phyloP scores from a whole-genome alignment of 768 basidiomycete species.

The Postia placenta region DNA sequence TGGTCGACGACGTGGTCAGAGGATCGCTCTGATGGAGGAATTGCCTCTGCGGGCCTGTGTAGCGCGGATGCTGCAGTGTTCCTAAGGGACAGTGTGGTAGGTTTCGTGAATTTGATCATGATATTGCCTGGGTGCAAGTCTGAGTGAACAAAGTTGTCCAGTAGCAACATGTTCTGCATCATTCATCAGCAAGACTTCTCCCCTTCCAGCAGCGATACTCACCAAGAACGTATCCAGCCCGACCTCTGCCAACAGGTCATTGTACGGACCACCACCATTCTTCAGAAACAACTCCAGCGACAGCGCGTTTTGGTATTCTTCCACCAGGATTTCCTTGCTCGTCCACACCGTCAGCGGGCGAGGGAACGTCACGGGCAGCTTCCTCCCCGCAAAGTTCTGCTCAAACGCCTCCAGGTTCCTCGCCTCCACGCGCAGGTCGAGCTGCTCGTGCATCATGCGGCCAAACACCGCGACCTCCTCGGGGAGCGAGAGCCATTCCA shows the following conservation, averaged over 20 bases:
- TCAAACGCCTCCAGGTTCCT: conserved; percentile 84
- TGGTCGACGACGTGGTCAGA: conserved; percentile 53
- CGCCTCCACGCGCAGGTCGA: conserved; percentile 87
- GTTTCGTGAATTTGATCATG: conserved; percentile 94
- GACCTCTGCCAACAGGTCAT: conserved; percentile 82
- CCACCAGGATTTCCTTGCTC: conserved; percentile 78
- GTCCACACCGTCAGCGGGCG: conserved; percentile 78
- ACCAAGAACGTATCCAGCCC: conserved; percentile 95
- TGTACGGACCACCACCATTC: conserved; percentile 90
- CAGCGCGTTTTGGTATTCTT: conserved; percentile 90
- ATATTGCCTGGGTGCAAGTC: conserved; percentile 94
- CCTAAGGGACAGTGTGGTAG: conserved; percentile 58
- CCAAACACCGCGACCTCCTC: conserved; percentile 96
- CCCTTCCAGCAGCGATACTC: conserved; percentile 22
- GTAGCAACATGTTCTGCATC: conserved; percentile 87
- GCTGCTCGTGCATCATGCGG: conserved; percentile 91
- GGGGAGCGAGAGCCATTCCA: conserved; percentile 94
- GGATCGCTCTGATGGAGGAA: conserved; percentile 7
- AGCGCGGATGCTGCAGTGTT: conserved; percentile 24
- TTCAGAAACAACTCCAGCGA: conserved; percentile 82
- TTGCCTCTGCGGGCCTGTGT: not conserved
- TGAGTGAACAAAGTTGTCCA: conserved; percentile 96
- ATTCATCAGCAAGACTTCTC: conserved; percentile 4
- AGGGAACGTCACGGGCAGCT: conserved; percentile 84
- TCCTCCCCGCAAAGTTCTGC: conserved; percentile 73